Conservation (phyloP, 2,329 filamentous ascomycete genomes). For the Dichotomopilus funicola region DNA sequence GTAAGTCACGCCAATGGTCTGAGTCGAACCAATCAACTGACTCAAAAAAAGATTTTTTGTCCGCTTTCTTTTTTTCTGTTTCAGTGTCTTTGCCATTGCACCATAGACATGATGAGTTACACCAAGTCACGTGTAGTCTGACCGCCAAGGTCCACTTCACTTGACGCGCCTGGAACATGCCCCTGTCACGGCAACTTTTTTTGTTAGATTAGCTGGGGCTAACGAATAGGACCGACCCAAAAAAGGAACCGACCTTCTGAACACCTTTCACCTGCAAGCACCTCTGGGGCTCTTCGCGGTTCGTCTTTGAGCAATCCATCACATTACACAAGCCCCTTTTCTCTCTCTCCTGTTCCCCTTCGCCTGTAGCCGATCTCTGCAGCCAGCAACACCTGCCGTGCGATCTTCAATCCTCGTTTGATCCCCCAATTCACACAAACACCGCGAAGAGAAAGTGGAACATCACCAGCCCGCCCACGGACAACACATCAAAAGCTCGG, state of each 20-base stretch:
- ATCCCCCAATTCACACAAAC: too few species aligned
- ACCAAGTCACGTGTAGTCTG: constrained; percentile 11
- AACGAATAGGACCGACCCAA: constrained; percentile 14
- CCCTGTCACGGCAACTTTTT: constrained; percentile 18
- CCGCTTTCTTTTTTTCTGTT: too few species aligned
- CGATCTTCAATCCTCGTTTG: not conserved
- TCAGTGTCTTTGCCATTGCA: not conserved
- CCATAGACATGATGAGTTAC: not conserved
- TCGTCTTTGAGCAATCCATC: not conserved
- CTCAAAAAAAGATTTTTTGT: too few species aligned
- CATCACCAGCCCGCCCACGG: too few species aligned
- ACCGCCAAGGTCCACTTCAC: constrained; percentile 13
- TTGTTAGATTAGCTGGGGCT: constrained; percentile 18
- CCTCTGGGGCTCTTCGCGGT: constrained; percentile 8
- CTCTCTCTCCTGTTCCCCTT: not conserved
- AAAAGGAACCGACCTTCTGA: constrained; percentile 24
- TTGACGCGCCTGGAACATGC: not conserved
- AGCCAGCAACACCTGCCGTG: not conserved
- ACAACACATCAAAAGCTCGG: not conserved
- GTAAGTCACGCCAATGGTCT: too few species aligned
- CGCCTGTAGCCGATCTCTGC: not conserved
- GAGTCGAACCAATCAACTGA: not conserved
- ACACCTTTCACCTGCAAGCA: constrained; percentile 25
- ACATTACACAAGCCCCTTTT: constrained; percentile 5
- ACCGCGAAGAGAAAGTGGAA: too few species aligned